Conservation (phyloP, 1,284 basidiomycete genomes). For the Ceratobasidium sp. region DNA sequence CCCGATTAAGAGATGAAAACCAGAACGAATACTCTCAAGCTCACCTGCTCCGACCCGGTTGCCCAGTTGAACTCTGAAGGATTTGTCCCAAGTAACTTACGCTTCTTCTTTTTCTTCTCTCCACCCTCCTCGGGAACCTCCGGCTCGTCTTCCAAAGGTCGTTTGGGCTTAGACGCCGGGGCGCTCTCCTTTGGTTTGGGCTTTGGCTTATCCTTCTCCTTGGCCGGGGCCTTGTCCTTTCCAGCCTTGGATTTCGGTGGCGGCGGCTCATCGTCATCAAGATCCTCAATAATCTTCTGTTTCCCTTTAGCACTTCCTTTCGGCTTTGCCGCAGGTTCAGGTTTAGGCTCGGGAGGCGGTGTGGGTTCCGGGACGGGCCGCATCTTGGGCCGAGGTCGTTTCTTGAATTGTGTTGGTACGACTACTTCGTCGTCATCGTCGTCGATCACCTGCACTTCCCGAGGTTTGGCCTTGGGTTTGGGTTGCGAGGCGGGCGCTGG, state of each 20-base stretch:
- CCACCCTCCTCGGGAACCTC: slow-evolving; percentile 20
- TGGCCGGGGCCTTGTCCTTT: slow-evolving; percentile 23
- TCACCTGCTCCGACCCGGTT: not conserved
- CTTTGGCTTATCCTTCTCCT: slow-evolving; percentile 35
- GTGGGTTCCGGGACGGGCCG: slow-evolving; percentile 15
- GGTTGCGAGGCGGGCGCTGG: not conserved
- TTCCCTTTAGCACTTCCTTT: slow-evolving; percentile 22
- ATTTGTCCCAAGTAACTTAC: slow-evolving; percentile 18
- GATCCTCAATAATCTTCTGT: slow-evolving; percentile 13
- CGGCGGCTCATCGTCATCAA: not conserved
- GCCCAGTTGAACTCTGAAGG: slow-evolving; percentile 23
- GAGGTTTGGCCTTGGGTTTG: not conserved
- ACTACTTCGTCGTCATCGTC: slow-evolving; percentile 19
- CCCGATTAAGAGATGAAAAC: not conserved
- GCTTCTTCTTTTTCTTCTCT: slow-evolving; percentile 39
- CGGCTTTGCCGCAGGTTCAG: not conserved
- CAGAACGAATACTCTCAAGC: not conserved
- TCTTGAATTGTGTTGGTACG: not conserved
- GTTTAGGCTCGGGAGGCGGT: slow-evolving; percentile 9
- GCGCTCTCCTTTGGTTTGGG: slow-evolving; percentile 2
- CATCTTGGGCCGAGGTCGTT: slow-evolving; percentile 32
- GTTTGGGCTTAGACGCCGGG: slow-evolving; percentile 16
- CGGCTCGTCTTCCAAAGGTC: slow-evolving; percentile 20
- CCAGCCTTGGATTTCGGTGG: slow-evolving; percentile 17
- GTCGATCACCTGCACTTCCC: slow-evolving; percentile 6